A percentile compares a stretch with the other conserved stretches of the same genome.
phyloP scores from a whole-genome alignment of 164 flowering plant species.

The Aristolochia fimbriata region DNA sequence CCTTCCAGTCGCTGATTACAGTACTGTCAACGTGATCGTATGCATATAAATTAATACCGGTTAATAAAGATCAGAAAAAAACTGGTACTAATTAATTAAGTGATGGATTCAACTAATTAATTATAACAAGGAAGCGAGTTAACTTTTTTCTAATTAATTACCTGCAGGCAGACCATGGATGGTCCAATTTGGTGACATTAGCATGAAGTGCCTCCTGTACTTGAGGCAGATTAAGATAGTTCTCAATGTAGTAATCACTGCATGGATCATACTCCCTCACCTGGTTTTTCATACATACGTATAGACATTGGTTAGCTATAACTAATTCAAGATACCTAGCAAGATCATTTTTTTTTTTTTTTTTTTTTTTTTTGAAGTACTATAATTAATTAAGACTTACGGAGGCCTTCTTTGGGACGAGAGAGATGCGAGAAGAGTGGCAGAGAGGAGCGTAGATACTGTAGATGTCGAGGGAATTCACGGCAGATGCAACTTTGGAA shows the following conservation, averaged over 20 bases:
- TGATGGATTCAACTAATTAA: too few species aligned
- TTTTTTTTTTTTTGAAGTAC: too few species aligned
- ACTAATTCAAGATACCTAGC: not conserved
- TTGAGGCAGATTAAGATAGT: slow-evolving; percentile 42
- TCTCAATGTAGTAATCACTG: slow-evolving; percentile 32
- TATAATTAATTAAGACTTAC: too few species aligned
- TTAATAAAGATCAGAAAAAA: too few species aligned
- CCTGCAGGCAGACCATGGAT: slow-evolving; percentile 30
- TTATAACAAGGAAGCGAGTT: too few species aligned
- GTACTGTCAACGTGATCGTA: slow-evolving; percentile 15
- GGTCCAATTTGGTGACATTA: slow-evolving; percentile 10
- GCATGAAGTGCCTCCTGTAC: slow-evolving; percentile 77
- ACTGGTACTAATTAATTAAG: too few species aligned
- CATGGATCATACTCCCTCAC: slow-evolving; percentile 42
- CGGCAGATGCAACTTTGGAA: not conserved
- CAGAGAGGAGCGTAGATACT: slow-evolving; percentile 65
- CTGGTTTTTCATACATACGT: slow-evolving; percentile 10
- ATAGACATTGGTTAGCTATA: too few species aligned
- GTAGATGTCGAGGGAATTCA: slow-evolving; percentile 32
- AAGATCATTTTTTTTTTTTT: too few species aligned
- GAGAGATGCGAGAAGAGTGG: slow-evolving; percentile 20
- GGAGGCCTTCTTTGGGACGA: slow-evolving; percentile 24
- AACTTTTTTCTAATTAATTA: slow-evolving; percentile 6
- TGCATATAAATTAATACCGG: too few species aligned
- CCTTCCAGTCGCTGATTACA: slow-evolving; percentile 26